phyloP scores from a whole-genome alignment of 768 basidiomycete genomes.

The Gymnopilus junonius region DNA sequence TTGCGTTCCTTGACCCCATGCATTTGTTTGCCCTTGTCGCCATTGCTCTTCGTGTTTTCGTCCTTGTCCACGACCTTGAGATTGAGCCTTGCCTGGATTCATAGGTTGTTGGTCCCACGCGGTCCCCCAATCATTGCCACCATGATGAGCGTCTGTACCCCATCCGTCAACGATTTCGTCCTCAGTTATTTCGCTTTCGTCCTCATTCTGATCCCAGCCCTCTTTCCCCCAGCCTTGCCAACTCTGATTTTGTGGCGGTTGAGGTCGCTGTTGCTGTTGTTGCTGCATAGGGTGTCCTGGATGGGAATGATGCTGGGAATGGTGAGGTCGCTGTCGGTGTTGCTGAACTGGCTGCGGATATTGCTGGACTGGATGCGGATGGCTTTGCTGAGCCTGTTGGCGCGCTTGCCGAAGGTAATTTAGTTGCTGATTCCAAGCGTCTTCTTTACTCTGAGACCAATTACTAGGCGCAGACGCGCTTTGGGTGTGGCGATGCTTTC shows the following conservation, averaged over 20 bases:
- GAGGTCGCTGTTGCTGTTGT: constrained; percentile 15
- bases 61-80: not conserved
- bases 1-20: not conserved
- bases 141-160: constrained; percentile 4
- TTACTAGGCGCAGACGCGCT: constrained; percentile 17
- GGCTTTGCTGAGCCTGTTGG: constrained; percentile 12
- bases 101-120: constrained; percentile 12
- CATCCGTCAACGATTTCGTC: constrained; percentile 14
- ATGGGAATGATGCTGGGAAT: constrained; percentile 27
- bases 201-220: constrained; percentile 22
- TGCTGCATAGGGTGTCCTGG: constrained; percentile 16
- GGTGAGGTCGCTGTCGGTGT: constrained; percentile 13
- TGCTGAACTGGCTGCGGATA: constrained; percentile 10
- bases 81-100: not conserved
- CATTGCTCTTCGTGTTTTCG: constrained; percentile 8
- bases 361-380: not conserved
- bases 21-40: not conserved
- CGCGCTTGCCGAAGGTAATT: constrained; percentile 11
- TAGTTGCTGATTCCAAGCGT: constrained; percentile 21
- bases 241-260: constrained; percentile 25
- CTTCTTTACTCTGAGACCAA: constrained; percentile 21
- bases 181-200: constrained; percentile 20
- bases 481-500: constrained; percentile 24
- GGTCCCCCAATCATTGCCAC: constrained; percentile 1
- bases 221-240: constrained; percentile 38